phyloP scores from a whole-genome alignment of 495 filamentous ascomycete genomes.

The Wilcoxina mikolae region DNA sequence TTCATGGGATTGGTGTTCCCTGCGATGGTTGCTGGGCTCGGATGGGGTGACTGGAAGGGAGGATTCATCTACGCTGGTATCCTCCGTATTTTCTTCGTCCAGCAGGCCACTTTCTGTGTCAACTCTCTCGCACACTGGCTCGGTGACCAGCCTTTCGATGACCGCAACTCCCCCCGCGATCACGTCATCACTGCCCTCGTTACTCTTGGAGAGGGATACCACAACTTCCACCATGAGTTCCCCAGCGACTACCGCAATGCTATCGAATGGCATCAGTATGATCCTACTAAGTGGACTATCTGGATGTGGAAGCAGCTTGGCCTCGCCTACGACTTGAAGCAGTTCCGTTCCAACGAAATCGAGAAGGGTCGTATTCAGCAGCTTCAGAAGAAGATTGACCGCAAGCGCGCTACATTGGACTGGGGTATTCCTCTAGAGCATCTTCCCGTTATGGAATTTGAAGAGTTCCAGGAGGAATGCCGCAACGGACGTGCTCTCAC shows the following conservation, averaged over 20 bases:
- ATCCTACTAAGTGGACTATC: slow-evolving; percentile 97
- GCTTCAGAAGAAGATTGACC: slow-evolving; percentile 97
- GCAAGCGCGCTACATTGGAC: slow-evolving; percentile 79
- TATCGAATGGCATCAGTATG: slow-evolving; percentile 95
- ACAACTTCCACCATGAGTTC: slow-evolving; percentile 99
- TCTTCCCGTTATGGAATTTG: slow-evolving; percentile 91
- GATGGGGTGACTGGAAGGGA: slow-evolving; percentile 80
- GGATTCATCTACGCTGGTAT: slow-evolving; percentile 93
- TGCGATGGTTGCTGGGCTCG: slow-evolving; percentile 65
- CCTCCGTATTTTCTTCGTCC: slow-evolving; percentile 92
- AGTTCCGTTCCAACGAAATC: slow-evolving; percentile 95
- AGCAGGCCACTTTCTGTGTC: slow-evolving; percentile 99
- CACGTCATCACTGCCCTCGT: slow-evolving; percentile 90
- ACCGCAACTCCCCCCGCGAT: slow-evolving; percentile 95
- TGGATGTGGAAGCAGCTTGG: slow-evolving; percentile 87
- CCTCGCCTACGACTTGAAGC: slow-evolving; percentile 87
- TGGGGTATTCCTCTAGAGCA: slow-evolving; percentile 92
- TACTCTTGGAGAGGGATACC: slow-evolving; percentile 94
- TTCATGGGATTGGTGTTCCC: slow-evolving; percentile 80
- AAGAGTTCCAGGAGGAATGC: slow-evolving; percentile 78
- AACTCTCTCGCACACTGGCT: slow-evolving; percentile 99
- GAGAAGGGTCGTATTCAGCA: slow-evolving; percentile 98
- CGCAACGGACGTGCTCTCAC: slow-evolving; percentile 78
- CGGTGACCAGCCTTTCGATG: slow-evolving; percentile 96
- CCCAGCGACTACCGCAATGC: slow-evolving; percentile 98